These are phyloP conservation scores for Septoria petroselini DNA, from an alignment of 2,329 filamentous ascomycete genomes.

Conservation along the genomic window DNA sequence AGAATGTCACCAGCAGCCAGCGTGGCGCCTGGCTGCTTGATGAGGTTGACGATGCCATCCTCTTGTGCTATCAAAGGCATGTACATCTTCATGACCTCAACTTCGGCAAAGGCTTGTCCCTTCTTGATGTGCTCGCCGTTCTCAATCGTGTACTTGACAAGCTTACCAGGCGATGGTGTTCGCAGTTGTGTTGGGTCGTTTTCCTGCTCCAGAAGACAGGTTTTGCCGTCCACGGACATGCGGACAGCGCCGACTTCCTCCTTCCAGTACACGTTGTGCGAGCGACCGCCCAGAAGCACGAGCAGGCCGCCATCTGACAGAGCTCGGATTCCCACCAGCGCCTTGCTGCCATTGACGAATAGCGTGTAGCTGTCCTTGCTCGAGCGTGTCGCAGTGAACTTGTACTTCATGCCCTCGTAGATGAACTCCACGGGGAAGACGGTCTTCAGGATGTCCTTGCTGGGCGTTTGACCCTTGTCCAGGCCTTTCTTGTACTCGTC, in stretches of 20 bases:
- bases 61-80: constrained; percentile 96
- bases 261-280: constrained; percentile 99
- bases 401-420: constrained; percentile 94
- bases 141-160: constrained; percentile 96
- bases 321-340: constrained; percentile 84
- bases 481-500: constrained; percentile 82
- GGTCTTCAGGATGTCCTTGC: constrained; percentile 95
- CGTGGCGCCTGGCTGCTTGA: constrained; percentile 98
- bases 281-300: constrained; percentile 83
- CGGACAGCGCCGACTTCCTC: constrained; percentile 95
- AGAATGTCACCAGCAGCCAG: constrained; percentile 97
- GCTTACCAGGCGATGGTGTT: constrained; percentile 91
- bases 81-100: constrained; percentile 99
- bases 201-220: constrained; percentile 94
- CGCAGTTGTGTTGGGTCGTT: constrained; percentile 97
- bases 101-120: constrained; percentile 90
- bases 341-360: constrained; percentile 98
- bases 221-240: constrained; percentile 96
- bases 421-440: constrained; percentile 98
- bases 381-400: constrained; percentile 93
- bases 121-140: constrained; percentile 91
- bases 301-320: constrained; percentile 92
- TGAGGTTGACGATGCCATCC: constrained; percentile 93
- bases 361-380: constrained; percentile 92
- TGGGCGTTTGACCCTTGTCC: constrained; percentile 95